Base-by-base conservation (phyloP, 2,329 filamentous ascomycete species). In the Colletotrichum tanaceti region DNA sequence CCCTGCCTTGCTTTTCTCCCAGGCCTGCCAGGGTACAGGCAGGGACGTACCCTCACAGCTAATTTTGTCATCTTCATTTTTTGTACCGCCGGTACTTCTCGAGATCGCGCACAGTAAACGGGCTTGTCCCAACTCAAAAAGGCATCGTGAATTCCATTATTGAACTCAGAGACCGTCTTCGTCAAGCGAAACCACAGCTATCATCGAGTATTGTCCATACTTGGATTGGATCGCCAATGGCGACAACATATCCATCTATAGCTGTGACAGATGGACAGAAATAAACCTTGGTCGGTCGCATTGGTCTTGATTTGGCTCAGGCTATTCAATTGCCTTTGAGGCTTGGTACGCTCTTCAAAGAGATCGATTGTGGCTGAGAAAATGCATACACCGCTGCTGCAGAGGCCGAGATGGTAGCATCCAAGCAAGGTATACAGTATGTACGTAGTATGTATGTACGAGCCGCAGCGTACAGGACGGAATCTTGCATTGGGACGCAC, bases 401-500 rank as follows among this genome's bases (percentile, higher is more conserved):
- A 32, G 57, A 59, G 38, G 57, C 44, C 28, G 41, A 62, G 16
- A 43, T 65, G 63, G 57, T 58, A 43, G 55, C 16, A 58, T 46
- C 43, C 58, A 47, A 35, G 44, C 44, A 60, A 49, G 46, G 43
- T 22, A 44, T 24, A 24, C 4, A n/a, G n/a, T n/a, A n/a, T n/a
- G n/a, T n/a, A n/a, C n/a, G n/a, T n/a, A n/a, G 24, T 54, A 57
- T 39, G 41, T 28, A 59, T 66, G 63, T 61, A 66, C 43, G 53
- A 32, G 49, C 63, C 46, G 65, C 54, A 46, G 38, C 46, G 66
- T 62, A 57, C 66, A 65, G 66, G 50, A 62, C 66, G 66, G 66
- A 69, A 69, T 67, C 66, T 69, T 67, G 66, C 66, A 62, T 69
- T 66, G 63, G 44, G 46, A 41, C 61, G 55, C 46, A 61, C 66